Evolutionary conservation across 2,329 filamentous ascomycete genomes (phyloP).

Genomic region (Colletotrichum ledebouriae): DNA sequence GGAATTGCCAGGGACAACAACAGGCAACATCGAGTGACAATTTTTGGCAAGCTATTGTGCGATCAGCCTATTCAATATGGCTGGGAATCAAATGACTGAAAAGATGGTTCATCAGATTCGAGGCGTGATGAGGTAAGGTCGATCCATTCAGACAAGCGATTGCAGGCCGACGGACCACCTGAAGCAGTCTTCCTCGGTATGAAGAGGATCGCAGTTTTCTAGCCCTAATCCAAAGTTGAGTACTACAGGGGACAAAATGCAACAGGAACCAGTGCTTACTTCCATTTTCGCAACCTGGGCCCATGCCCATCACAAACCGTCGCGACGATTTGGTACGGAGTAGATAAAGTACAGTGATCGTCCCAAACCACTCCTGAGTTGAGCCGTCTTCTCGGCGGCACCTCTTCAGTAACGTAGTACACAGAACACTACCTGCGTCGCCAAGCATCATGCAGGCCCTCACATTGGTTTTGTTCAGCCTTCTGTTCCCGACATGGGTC

Average conservation of each 20-base stretch:
- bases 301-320: background rate
- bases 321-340: background rate
- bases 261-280: conserved; percentile 2
- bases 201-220: background rate
- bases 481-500: background rate
- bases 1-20: too few species aligned
- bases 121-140: background rate
- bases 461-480: background rate
- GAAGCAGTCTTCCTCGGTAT: background rate
- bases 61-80: too few species aligned
- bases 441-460: background rate
- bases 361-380: background rate
- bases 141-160: too few species aligned
- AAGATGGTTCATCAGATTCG: too few species aligned
- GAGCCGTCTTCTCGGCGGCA: too few species aligned
- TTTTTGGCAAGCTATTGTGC: too few species aligned
- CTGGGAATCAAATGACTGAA: too few species aligned
- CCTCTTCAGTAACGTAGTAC: background rate
- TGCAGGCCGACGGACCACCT: background rate
- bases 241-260: background rate
- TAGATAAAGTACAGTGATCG: conserved; percentile 5
- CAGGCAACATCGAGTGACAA: too few species aligned
- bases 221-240: background rate
- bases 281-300: background rate
- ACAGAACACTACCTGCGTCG: background rate